These are phyloP conservation scores for Leptoxyphium fumago DNA, from an alignment of 2,329 filamentous ascomycete species.

Conservation along the genomic window DNA sequence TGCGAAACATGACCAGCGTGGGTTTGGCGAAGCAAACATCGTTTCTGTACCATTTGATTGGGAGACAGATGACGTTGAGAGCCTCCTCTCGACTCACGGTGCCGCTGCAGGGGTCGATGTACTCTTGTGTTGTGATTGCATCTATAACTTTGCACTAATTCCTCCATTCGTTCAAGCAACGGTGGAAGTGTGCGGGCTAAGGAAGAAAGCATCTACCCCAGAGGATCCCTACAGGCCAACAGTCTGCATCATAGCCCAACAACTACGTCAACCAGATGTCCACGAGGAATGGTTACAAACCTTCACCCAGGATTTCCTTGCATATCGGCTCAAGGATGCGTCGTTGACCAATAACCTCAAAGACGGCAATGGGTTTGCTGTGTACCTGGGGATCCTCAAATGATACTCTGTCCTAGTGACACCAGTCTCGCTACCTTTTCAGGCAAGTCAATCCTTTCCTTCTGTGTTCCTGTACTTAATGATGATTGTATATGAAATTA, in stretches of 20 bases:
- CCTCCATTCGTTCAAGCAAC: slow-evolving; percentile 63
- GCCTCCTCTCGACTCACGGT: slow-evolving; percentile 36
- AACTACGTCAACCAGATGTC: slow-evolving; percentile 70
- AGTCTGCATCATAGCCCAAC: slow-evolving; percentile 73
- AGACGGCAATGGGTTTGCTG: slow-evolving; percentile 58
- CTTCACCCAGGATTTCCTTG: slow-evolving; percentile 51
- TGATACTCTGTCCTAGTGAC: neutral
- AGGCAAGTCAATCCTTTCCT: no score
- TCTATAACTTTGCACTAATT: slow-evolving; percentile 84
- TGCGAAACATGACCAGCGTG: neutral
- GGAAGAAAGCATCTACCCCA: slow-evolving; percentile 15
- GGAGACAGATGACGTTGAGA: slow-evolving; percentile 45
- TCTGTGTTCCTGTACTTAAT: no score
- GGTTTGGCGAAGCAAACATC: neutral
- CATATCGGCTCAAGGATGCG: slow-evolving; percentile 61
- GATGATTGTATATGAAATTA: no score
- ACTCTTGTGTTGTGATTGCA: slow-evolving; percentile 78
- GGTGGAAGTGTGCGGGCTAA: slow-evolving; percentile 54
- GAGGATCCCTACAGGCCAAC: slow-evolving; percentile 32
- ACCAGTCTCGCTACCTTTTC: no score
- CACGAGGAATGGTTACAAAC: slow-evolving; percentile 67
- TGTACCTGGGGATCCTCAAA: slow-evolving; percentile 58
- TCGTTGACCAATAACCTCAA: slow-evolving; percentile 44
- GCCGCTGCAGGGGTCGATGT: slow-evolving; percentile 26
- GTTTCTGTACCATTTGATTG: slow-evolving; percentile 50